Evolutionary conservation across 129 eudicot species (phyloP), one percentile per base, ranked within the genome.

Genomic region (Dittrichia graveolens): DNA sequence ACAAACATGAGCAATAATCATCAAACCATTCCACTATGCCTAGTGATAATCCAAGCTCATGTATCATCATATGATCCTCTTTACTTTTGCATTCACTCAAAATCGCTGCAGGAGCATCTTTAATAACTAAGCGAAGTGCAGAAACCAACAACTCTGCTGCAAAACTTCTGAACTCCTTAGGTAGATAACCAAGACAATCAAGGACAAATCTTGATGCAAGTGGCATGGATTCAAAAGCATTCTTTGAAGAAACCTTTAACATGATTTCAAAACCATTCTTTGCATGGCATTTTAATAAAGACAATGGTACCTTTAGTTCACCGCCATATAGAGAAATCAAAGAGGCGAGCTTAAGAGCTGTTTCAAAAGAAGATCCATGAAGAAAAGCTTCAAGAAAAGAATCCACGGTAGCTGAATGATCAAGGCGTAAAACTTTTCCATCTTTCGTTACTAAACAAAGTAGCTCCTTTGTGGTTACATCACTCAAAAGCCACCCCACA

Each of bases 21-120:
- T 87, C 66, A 35, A 88, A 71, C 98, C 96, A 94, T 67, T 94
- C 98, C 72, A 80, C 60, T 55, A 94, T 62, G 62, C 98, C 98
- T 37, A 94, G 86, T 44, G 78, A 77, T 43, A 87, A 75, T n/a
- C 98, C 98, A 5, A 90, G 81, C 66, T 88, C 95, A 73, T 86
- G 96, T 72, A 94, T 80, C 85, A 94, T 83, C 78, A 85, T 60
- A 42, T 89, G 91, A 67, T 90, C 87, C 41, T 86, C 83, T 34
- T 67, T 73, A 54, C 72, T 49, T 69, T 75, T 81, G 73, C 98
- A 88, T 78, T 87, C 88, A 13, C 60, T 39, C 65, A 94, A 78
- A 67, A 94, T 88, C 75, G 78, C 85, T 34, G 68, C 16, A 42
- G 77, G 80, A 70, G 88, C 93, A 76, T 87, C 90, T 77, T 81